A percentile compares a stretch with the other conserved stretches of the same genome.
These are phyloP conservation scores for Lactifluus piperatus DNA, from an alignment of 768 basidiomycete species.

Conservation along the genomic window DNA sequence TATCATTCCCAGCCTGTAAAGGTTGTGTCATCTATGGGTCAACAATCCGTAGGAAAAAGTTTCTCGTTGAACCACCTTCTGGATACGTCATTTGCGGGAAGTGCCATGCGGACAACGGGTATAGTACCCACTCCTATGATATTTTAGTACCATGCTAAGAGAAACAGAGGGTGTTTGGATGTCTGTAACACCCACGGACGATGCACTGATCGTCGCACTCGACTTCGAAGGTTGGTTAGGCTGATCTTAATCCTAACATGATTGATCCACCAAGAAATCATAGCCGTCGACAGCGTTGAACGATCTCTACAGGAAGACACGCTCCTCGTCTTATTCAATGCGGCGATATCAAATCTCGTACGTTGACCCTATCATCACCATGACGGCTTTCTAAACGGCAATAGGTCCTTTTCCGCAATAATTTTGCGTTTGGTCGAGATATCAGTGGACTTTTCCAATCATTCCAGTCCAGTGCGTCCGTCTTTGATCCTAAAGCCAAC, in stretches of 20 bases:
- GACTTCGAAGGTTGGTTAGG: conserved; percentile 70
- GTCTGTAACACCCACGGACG: conserved; percentile 54
- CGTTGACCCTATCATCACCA: conserved; percentile 15
- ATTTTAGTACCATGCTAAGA: no score
- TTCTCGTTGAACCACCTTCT: conserved; percentile 51
- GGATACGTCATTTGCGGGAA: conserved; percentile 59
- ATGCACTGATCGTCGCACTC: conserved; percentile 46
- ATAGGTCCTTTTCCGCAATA: conserved; percentile 57
- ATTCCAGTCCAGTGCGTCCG: conserved; percentile 48
- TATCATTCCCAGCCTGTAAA: conserved; percentile 50
- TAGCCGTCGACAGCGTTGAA: conserved; percentile 57
- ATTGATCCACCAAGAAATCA: no score
- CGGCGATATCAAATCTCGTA: conserved; percentile 58
- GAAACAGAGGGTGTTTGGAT: conserved; percentile 67
- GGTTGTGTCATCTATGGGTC: conserved; percentile 62
- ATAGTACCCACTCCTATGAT: no score
- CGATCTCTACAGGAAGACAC: conserved; percentile 56
- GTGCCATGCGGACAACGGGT: conserved; percentile 54
- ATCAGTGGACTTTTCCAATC: conserved; percentile 54
- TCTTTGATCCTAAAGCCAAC: conserved; percentile 50
- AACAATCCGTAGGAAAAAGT: conserved; percentile 58
- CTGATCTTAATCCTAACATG: no score
- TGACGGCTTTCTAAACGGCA: conserved; percentile 26
- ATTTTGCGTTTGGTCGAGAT: conserved; percentile 52
- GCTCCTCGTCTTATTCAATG: conserved; percentile 54